Conservation (phyloP, 768 basidiomycete species). For the Lactifluus pinguis region DNA sequence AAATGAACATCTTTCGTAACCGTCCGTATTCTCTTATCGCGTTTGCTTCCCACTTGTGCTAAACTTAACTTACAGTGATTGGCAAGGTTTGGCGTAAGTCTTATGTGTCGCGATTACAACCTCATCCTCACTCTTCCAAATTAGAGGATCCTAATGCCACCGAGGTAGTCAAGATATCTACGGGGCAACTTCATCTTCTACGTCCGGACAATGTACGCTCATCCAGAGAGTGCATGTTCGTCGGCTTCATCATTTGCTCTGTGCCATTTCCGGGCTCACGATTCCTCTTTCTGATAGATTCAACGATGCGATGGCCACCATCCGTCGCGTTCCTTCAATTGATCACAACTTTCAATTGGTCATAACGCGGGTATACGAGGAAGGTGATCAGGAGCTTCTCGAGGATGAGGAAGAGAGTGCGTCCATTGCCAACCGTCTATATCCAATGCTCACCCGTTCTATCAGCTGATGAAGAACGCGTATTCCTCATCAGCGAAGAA, state of each 20-base stretch:
- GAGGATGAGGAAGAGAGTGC: constrained; percentile 89
- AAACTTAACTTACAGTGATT: constrained; percentile 38
- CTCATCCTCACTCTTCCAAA: constrained; percentile 22
- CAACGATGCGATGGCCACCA: constrained; percentile 90
- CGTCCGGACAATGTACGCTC: constrained; percentile 87
- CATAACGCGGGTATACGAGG: constrained; percentile 93
- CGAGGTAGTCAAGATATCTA: constrained; percentile 90
- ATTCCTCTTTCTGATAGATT: constrained; percentile 44
- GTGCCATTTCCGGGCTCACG: neutral
- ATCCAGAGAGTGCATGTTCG: constrained; percentile 95
- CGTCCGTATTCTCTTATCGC: constrained; percentile 38
- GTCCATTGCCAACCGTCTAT: constrained; percentile 21
- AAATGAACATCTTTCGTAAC: constrained; percentile 81
- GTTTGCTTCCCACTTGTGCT: constrained; percentile 17
- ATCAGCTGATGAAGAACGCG: constrained; percentile 86
- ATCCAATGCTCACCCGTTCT: constrained; percentile 4
- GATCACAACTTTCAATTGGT: constrained; percentile 86
- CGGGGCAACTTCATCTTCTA: constrained; percentile 85
- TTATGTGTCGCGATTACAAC: neutral
- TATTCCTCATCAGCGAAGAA: constrained; percentile 85
- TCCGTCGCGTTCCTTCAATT: constrained; percentile 70
- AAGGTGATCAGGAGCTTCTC: constrained; percentile 89
- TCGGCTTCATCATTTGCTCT: constrained; percentile 9
- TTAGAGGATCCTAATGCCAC: constrained; percentile 89
- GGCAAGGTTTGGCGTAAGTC: constrained; percentile 92